Evolutionary conservation across 2,329 filamentous ascomycete species (phyloP), one percentile per base, ranked within the genome.

Genomic region (Ceratocystis lukuohia): DNA sequence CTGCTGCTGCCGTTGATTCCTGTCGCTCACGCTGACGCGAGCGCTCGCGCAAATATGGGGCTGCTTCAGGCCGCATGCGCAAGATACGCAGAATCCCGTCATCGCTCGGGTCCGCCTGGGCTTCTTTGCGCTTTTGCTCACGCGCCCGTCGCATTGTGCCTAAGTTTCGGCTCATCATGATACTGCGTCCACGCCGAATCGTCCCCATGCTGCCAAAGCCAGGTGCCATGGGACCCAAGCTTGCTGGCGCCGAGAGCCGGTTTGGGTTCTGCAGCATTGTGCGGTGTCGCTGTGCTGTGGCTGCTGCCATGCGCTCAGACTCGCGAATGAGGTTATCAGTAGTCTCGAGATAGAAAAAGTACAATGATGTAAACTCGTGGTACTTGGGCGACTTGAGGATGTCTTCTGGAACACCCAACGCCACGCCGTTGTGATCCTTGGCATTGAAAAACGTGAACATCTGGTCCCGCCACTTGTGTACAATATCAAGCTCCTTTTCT

Each of bases 281-380:
- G 72, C 95, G 88, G 17, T 82, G 81, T 37, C 88, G 84, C 68
- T 89, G 84, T 8, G 88, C 88, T 3, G 88, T 95, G 50, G 91
- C 91, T 1, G 89, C 87, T 2, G 92, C 93, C 89, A 99, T 99
- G 66, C 90, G 85, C 76, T 99, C 94, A 2, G 91, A 96, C n/a
- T 91, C 96, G 63, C 93, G 88, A 71, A 97, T 91, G 12, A 99
- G 82, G 71, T 89, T 92, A 69, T 95, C 89, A 0, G 91, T 96
- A 41, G 88, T 84, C 72, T 97, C 92, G 73, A 94, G 95, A 79
- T 99, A 99, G 80, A 97, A 99, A 81, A 97, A 99, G 78, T 96
- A 96, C 69, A 99, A 83, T 69, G 91, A 93, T 70, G 94, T 90
- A 65, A 99, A 84, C 75, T 99, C 94, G 79, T 96, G 92, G 80